Evolutionary conservation across 495 filamentous ascomycete genomes (phyloP).

Genomic region (Aspergillus coremiiformis): DNA sequence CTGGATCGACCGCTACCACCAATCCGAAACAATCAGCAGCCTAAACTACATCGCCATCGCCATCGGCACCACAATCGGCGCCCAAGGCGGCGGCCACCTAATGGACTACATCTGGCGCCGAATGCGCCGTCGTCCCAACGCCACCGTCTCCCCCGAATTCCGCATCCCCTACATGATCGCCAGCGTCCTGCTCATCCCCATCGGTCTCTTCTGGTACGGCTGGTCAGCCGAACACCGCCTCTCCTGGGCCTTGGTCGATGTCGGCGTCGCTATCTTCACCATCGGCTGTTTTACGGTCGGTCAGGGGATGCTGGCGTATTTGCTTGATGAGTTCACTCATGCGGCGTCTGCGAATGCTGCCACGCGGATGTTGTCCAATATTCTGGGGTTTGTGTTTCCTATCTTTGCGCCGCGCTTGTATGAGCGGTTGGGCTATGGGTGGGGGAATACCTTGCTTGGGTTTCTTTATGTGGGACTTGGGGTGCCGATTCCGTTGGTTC

Average conservation of each 20-base stretch:
- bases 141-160: slow-evolving; percentile 40
- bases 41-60: slow-evolving; percentile 61
- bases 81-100: slow-evolving; percentile 51
- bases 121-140: slow-evolving; percentile 52
- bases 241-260: slow-evolving; percentile 50
- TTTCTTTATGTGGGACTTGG: slow-evolving; percentile 47
- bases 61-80: slow-evolving; percentile 54
- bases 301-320: slow-evolving; percentile 50
- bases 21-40: slow-evolving; percentile 50
- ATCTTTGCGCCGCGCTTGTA: slow-evolving; percentile 63
- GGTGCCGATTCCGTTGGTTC: slow-evolving; percentile 47
- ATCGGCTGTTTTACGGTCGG: slow-evolving; percentile 52
- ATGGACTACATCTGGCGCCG: slow-evolving; percentile 55
- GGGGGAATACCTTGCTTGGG: slow-evolving; percentile 52
- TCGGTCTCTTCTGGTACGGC: slow-evolving; percentile 56
- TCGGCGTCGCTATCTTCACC: slow-evolving; percentile 53
- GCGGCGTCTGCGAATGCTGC: slow-evolving; percentile 65
- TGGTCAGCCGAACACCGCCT: slow-evolving; percentile 48
- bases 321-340: slow-evolving; percentile 49
- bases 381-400: slow-evolving; percentile 69
- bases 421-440: slow-evolving; percentile 44
- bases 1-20: slow-evolving; percentile 50
- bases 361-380: slow-evolving; percentile 51
- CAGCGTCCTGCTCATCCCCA: slow-evolving; percentile 45
- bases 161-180: slow-evolving; percentile 50